A percentile compares a stretch with the other conserved stretches of the same genome.
Evolutionary conservation across 2,329 filamentous ascomycete species (phyloP).

Genomic region (Neofusicoccum umdonicola): DNA sequence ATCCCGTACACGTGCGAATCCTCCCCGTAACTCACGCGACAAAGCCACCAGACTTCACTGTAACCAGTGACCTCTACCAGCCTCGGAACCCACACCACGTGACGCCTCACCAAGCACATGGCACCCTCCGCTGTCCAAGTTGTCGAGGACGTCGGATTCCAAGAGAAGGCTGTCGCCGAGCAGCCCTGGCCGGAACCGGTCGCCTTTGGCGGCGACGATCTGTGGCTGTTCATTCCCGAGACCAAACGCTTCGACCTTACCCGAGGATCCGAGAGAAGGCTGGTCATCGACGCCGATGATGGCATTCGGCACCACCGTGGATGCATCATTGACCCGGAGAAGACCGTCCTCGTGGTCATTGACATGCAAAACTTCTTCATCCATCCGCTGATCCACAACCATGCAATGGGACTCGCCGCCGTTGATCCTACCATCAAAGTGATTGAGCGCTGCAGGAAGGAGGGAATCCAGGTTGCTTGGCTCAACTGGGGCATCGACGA

Average conservation of each 20-base stretch:
- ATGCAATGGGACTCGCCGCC: slow-evolving; percentile 26
- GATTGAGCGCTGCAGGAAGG: slow-evolving; percentile 40
- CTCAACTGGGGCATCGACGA: slow-evolving; percentile 44
- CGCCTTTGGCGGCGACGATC: slow-evolving; percentile 40
- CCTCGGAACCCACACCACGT: neutral
- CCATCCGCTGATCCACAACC: slow-evolving; percentile 30
- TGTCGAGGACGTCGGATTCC: slow-evolving; percentile 26
- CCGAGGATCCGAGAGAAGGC: slow-evolving; percentile 35
- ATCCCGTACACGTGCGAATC: neutral
- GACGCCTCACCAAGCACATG: slow-evolving; percentile 21
- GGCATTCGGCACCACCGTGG: slow-evolving; percentile 40
- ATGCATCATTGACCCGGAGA: slow-evolving; percentile 41
- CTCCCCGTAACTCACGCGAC: neutral
- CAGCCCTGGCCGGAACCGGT: slow-evolving; percentile 38
- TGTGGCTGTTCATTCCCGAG: slow-evolving; percentile 42
- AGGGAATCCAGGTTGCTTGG: slow-evolving; percentile 43
- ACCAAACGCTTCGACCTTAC: slow-evolving; percentile 44
- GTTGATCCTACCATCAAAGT: slow-evolving; percentile 38
- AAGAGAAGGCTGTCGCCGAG: slow-evolving; percentile 23
- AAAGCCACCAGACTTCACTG: neutral
- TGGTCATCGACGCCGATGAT: slow-evolving; percentile 42
- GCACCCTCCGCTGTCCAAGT: slow-evolving; percentile 29
- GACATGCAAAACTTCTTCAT: slow-evolving; percentile 48
- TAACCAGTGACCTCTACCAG: neutral
- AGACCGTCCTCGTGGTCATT: slow-evolving; percentile 39